Percentiles rank a stretch among this genome's conserved stretches.
Evolutionary conservation across 192 early-diverging fungal genomes (phyloP).

Genomic region (Umbelopsis sp.): DNA sequence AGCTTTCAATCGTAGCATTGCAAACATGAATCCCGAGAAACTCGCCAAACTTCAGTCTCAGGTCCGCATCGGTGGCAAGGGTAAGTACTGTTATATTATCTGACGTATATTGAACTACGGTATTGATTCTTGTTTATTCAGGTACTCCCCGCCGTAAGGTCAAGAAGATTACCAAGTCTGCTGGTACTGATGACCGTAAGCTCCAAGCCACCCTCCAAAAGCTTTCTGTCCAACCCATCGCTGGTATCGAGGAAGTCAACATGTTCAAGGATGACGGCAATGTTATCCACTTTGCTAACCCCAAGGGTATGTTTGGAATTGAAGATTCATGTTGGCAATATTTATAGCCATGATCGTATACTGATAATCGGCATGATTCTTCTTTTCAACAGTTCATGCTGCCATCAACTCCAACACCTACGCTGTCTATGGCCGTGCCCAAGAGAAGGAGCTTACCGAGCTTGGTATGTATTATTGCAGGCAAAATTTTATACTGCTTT

Average conservation of each 20-base stretch:
- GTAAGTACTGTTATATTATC: constrained; percentile 17
- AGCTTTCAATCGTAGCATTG: constrained; percentile 11
- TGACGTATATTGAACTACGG: not conserved
- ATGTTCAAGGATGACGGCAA: constrained; percentile 96
- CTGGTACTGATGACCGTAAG: constrained; percentile 90
- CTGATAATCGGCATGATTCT: not conserved
- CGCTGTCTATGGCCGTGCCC: constrained; percentile 84
- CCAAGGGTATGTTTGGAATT: constrained; percentile 68
- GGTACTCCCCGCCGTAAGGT: constrained; percentile 97
- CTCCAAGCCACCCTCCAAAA: constrained; percentile 88
- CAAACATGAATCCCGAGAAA: constrained; percentile 83
- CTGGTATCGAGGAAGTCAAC: constrained; percentile 95
- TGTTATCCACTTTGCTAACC: constrained; percentile 88
- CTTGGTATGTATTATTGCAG: constrained; percentile 43
- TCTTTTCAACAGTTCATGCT: constrained; percentile 64
- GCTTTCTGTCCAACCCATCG: constrained; percentile 85
- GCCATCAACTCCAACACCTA: constrained; percentile 91
- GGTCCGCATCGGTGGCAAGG: constrained; percentile 85
- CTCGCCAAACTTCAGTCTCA: constrained; percentile 91
- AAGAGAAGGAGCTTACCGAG: constrained; percentile 86
- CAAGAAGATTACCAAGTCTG: constrained; percentile 62
- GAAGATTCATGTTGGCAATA: not conserved
- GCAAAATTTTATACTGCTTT: not conserved
- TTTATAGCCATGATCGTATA: no score
- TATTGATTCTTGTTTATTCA: constrained; percentile 37